These are phyloP conservation scores for Plantago major DNA, from an alignment of 257 asterid species.

Conservation along the genomic window DNA sequence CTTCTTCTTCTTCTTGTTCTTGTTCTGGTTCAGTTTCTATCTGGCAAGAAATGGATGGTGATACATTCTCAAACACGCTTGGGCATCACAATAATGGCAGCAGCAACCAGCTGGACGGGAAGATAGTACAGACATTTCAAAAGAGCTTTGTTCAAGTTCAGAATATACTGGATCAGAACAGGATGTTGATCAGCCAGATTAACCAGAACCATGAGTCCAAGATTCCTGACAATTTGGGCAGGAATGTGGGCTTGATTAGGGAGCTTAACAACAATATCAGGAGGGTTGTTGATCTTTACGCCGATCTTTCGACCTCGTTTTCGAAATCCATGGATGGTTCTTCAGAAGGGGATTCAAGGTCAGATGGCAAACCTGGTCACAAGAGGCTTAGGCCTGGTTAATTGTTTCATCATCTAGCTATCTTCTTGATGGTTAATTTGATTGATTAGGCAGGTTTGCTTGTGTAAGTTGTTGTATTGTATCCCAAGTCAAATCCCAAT, in stretches of 20 bases:
- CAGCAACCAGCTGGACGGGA: slow-evolving; percentile 48
- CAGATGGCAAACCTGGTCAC: slow-evolving; percentile 45
- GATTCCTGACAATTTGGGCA: slow-evolving; percentile 67
- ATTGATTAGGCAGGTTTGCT: slow-evolving; percentile 18
- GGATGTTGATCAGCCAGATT: slow-evolving; percentile 72
- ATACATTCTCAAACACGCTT: slow-evolving; percentile 44
- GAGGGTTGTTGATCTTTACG: slow-evolving; percentile 77
- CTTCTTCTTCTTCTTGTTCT: neutral
- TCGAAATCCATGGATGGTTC: slow-evolving; percentile 59
- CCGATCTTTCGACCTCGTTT: slow-evolving; percentile 69
- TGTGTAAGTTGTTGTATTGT: slow-evolving; percentile 20
- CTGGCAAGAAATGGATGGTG: slow-evolving; percentile 61
- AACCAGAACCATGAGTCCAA: slow-evolving; percentile 90
- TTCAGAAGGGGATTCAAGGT: slow-evolving; percentile 71
- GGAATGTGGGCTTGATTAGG: slow-evolving; percentile 76
- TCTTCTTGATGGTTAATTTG: neutral
- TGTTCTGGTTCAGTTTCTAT: no score
- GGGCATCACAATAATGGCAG: slow-evolving; percentile 29
- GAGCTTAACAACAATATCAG: slow-evolving; percentile 84
- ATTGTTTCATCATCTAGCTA: neutral
- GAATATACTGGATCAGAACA: slow-evolving; percentile 69
- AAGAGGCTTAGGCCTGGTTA: slow-evolving; percentile 63
- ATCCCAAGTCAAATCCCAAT: slow-evolving; percentile 12
- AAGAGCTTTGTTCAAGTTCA: slow-evolving; percentile 86
- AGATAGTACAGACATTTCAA: slow-evolving; percentile 67